Evolutionary conservation across 306 rosid species (phyloP), one percentile per base, ranked within the genome.

Genomic region (Quercus ilex): DNA sequence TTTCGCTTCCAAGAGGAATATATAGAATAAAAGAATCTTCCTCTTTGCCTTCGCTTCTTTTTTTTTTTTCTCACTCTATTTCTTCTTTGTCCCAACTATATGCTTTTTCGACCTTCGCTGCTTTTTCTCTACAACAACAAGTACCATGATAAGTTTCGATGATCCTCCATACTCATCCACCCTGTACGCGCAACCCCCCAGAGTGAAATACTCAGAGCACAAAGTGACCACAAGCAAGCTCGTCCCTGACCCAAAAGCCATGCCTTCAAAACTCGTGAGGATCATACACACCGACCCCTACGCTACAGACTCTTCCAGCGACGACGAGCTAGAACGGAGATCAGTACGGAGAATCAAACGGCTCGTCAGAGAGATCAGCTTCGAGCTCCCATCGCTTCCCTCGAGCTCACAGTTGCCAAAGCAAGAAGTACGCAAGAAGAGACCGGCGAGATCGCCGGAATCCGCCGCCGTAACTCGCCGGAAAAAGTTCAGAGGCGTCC

Each of bases 261-360:
- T n/a, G 51, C 2, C 33, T 9, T 10, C 77, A 11, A 91, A 82
- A 83, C 78, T 89, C 26, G 79, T 93, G 23, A 83, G 93, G 70
- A 82, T 93, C 88, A 93, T 91, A n/a, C 73, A 81, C 82, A 86
- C 98, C 17, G 98, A 93, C 75, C 87, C 83, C 41, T 90, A 93
- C 12, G 94, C 97, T 51, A 93, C 98, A 1, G 97, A 93, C 43
- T 88, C 97, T 10, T 91, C 96, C 78, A 55, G 88, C 62, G 91
- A 90, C 51, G 97, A 88, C 4, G 85, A 68, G 14, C 56, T n/a
- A n/a, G 72, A 70, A 12, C 51, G 11, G 46, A 1, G n/a, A 33
- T 6, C 8, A 19, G 82, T 59, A 2, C 58, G 71, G 7, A 83
- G 71, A 75, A 76, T 77, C 31, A 91, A 79, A 57, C 85, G 83